A percentile compares a stretch with the other conserved stretches of the same genome.
phyloP scores from a whole-genome alignment of 306 rosid species.

The Styphnolobium japonicum region DNA sequence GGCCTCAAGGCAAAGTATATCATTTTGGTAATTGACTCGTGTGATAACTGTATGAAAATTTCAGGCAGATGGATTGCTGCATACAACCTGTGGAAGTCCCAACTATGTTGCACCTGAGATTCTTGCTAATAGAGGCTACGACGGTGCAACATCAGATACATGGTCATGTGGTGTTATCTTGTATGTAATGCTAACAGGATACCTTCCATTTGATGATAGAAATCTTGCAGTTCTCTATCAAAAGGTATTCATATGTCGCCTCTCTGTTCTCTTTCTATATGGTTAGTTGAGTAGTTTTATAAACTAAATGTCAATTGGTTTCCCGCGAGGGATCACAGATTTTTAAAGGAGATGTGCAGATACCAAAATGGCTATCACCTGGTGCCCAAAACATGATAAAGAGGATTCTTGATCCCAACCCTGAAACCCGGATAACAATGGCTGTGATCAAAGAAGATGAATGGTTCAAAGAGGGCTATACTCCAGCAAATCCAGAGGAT shows the following conservation, averaged over 20 bases:
- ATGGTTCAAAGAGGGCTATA: slow-evolving; percentile 71
- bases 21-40: neutral
- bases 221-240: slow-evolving; percentile 88
- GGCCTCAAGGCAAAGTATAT: neutral
- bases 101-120: slow-evolving; percentile 96
- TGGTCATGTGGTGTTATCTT: slow-evolving; percentile 97
- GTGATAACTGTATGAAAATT: slow-evolving; percentile 15
- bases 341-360: slow-evolving; percentile 59
- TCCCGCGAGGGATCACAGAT: slow-evolving; percentile 40
- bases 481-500: slow-evolving; percentile 51
- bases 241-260: slow-evolving; percentile 45
- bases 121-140: slow-evolving; percentile 80
- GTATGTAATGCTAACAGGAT: slow-evolving; percentile 76
- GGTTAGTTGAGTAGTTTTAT: neutral
- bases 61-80: slow-evolving; percentile 84
- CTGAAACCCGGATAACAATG: slow-evolving; percentile 59
- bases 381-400: slow-evolving; percentile 61
- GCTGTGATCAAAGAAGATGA: slow-evolving; percentile 62
- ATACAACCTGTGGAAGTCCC: slow-evolving; percentile 97
- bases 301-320: neutral
- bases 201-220: slow-evolving; percentile 92
- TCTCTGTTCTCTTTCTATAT: neutral
- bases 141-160: slow-evolving; percentile 84
- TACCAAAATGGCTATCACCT: slow-evolving; percentile 72
- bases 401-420: slow-evolving; percentile 81